phyloP scores from a whole-genome alignment of 2,329 filamentous ascomycete species.

The Fusarium protoensiforme region DNA sequence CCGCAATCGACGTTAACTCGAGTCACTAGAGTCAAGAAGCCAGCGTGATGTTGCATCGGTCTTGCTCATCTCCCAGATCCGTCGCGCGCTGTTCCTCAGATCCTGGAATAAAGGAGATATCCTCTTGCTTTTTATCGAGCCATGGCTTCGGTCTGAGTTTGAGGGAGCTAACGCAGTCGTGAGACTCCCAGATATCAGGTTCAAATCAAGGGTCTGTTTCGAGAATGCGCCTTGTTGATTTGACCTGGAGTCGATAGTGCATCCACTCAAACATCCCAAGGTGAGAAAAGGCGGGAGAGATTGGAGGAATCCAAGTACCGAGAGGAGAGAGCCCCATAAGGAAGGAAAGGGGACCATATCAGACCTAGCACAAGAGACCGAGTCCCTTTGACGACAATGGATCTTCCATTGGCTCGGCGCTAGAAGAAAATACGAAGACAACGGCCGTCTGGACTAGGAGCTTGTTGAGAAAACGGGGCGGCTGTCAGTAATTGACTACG shows the following conservation, averaged over 20 bases:
- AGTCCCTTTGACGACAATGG: not conserved
- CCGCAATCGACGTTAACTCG: not conserved
- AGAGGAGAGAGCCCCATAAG: not conserved
- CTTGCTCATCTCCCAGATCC: not conserved
- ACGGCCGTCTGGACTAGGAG: not conserved
- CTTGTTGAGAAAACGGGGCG: not conserved
- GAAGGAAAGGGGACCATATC: not conserved
- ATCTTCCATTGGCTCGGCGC: not conserved
- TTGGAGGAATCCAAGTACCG: not conserved
- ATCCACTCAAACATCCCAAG: not conserved
- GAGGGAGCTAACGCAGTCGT: not conserved
- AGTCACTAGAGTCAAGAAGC: not conserved
- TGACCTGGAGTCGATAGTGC: not conserved
- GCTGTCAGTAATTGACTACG: not conserved
- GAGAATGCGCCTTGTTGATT: constrained; percentile 13
- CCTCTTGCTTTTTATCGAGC: constrained; percentile 13
- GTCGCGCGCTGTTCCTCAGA: not conserved
- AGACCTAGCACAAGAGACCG: not conserved
- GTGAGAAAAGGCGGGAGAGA: constrained; percentile 9
- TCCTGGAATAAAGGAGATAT: not conserved
- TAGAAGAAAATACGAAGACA: constrained; percentile 13
- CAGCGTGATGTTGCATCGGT: not conserved
- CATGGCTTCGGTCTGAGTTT: constrained; percentile 13
- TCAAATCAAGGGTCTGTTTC: constrained; percentile 20
- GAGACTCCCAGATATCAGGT: constrained; percentile 18